phyloP scores from a whole-genome alignment of 768 basidiomycete species.

The Clitopilus hobsonii region DNA sequence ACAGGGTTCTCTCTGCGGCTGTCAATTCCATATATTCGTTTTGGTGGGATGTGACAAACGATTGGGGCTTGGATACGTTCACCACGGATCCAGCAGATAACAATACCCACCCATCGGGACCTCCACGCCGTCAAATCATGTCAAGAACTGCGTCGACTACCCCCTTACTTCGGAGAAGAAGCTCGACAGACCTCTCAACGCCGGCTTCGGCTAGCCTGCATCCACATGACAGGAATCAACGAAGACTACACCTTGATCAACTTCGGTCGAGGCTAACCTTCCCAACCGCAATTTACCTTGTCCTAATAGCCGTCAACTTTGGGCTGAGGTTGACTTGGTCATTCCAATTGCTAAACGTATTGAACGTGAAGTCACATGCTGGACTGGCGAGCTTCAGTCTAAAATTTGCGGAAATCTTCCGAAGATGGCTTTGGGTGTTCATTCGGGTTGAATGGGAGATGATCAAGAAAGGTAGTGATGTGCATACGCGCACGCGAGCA shows the following conservation, averaged over 20 bases:
- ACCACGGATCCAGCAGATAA: constrained; percentile 26
- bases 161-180: constrained; percentile 16
- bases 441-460: constrained; percentile 96
- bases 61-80: constrained; percentile 90
- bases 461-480: constrained; percentile 48
- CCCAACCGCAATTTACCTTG: constrained; percentile 80
- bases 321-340: constrained; percentile 92
- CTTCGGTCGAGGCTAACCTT: constrained; percentile 74
- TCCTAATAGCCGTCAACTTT: constrained; percentile 78
- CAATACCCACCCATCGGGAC: constrained; percentile 20
- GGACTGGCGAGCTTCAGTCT: constrained; percentile 84
- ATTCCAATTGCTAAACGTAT: constrained; percentile 82
- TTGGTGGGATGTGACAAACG: constrained; percentile 99
- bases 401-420: constrained; percentile 82
- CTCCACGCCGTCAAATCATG: constrained; percentile 42
- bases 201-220: constrained; percentile 6
- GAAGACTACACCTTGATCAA: constrained; percentile 1
- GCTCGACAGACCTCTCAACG: constrained; percentile 3
- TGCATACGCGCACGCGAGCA: constrained; percentile 17
- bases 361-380: constrained; percentile 75
- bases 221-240: neutral
- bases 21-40: constrained; percentile 94
- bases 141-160: constrained; percentile 36
- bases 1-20: constrained; percentile 77
- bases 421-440: constrained; percentile 99